These are phyloP conservation scores for Starmera pachycereana DNA, from an alignment of 805 yeast species.

Conservation along the genomic window DNA sequence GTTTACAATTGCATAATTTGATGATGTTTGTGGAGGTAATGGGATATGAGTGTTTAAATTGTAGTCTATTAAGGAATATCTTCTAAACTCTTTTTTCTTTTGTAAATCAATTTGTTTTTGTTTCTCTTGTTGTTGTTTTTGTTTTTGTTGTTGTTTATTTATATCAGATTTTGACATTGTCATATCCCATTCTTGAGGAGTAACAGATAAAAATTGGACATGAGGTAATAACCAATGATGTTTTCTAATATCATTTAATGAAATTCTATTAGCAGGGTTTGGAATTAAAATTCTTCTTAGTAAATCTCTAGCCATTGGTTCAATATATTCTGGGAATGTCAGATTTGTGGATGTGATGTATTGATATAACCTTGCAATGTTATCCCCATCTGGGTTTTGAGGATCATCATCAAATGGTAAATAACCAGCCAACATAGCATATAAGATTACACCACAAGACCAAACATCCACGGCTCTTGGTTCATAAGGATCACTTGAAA, in stretches of 20 bases:
- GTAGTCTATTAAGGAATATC: slow-evolving; percentile 37
- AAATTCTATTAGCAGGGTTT: slow-evolving; percentile 70
- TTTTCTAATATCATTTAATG: slow-evolving; percentile 55
- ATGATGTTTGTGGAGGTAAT: slow-evolving; percentile 61
- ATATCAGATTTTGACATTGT: slow-evolving; percentile 14
- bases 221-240: slow-evolving; percentile 90
- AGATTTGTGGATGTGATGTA: slow-evolving; percentile 87
- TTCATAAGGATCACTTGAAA: slow-evolving; percentile 76
- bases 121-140: slow-evolving; percentile 18
- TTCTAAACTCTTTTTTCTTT: slow-evolving; percentile 19
- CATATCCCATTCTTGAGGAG: slow-evolving; percentile 86
- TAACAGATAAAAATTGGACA: slow-evolving; percentile 67
- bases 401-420: slow-evolving; percentile 97
- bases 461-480: slow-evolving; percentile 93
- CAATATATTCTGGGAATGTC: slow-evolving; percentile 90
- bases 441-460: slow-evolving; percentile 93
- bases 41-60: slow-evolving; percentile 30
- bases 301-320: slow-evolving; percentile 84
- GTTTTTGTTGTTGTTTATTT: slow-evolving; percentile 28
- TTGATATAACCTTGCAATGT: slow-evolving; percentile 80
- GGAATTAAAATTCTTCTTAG: slow-evolving; percentile 76
- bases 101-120: slow-evolving; percentile 6
- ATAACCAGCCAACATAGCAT: slow-evolving; percentile 96
- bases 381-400: slow-evolving; percentile 91
- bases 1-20: slow-evolving; percentile 42